phyloP scores from a whole-genome alignment of 306 rosid genomes.

The Trichosanthes cucumerina region DNA sequence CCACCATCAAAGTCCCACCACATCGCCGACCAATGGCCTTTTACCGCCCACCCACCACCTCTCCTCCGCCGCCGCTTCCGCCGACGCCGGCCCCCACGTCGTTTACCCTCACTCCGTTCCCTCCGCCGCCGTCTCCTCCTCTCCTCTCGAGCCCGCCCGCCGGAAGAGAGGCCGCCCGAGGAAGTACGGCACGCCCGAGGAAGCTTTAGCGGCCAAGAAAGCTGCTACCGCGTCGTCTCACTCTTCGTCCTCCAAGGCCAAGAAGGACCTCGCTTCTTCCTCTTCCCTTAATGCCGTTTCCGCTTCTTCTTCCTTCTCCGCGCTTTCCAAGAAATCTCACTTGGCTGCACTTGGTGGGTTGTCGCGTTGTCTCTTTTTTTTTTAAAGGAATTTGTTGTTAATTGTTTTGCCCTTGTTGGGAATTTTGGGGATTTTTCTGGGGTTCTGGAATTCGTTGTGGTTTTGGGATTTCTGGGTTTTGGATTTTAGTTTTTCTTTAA shows the following conservation, averaged over 20 bases:
- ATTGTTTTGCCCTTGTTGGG: not conserved
- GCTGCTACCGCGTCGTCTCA: conserved; percentile 70
- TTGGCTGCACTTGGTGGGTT: conserved; percentile 40
- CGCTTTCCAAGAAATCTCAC: conserved; percentile 51
- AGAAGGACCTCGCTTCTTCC: conserved; percentile 23
- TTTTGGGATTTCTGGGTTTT: not conserved
- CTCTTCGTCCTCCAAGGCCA: conserved; percentile 41
- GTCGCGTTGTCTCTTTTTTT: not conserved
- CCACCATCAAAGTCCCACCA: conserved; percentile 20
- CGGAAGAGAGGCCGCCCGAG: conserved; percentile 87
- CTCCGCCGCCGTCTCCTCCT: conserved; percentile 52
- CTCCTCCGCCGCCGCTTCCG: conserved; percentile 19
- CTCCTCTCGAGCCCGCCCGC: conserved; percentile 51
- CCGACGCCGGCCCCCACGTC: conserved; percentile 43
- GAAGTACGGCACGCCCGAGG: conserved; percentile 79
- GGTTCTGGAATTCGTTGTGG: not conserved
- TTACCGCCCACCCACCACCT: conserved; percentile 21
- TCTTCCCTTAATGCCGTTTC: conserved; percentile 11
- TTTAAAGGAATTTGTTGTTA: not conserved
- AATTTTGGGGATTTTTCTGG: not conserved
- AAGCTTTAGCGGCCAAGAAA: conserved; percentile 82
- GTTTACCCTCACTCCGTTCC: conserved; percentile 66
- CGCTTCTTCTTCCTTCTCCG: conserved; percentile 36
- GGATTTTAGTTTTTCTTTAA: not conserved
- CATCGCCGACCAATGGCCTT: conserved; percentile 58